Base-by-base conservation (phyloP, 805 yeast species). In the Cyberlindnera suaveolens region DNA sequence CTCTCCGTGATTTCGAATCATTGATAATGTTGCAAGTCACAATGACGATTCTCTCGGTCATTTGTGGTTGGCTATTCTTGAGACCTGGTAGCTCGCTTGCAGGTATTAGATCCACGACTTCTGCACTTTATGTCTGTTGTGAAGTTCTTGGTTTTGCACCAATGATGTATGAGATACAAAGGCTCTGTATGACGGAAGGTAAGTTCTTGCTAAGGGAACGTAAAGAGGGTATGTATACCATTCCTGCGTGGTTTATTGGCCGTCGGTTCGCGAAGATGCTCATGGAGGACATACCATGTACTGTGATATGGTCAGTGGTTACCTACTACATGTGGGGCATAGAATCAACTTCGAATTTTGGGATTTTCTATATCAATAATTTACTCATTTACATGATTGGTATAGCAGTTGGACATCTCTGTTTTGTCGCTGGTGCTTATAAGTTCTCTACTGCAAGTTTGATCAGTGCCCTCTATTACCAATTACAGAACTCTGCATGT, bases 261-360 rank as follows among this genome's bases (percentile, higher is more conserved):
- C 42, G 95, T 52, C 69, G 88, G 50, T 47, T 85, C 5, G 78
- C 85, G 4, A 81, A 84, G 50, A 59, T 85, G 18, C 32, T 83
- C 3, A 61, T 82, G 2, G 96, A 87, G 58, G 95, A 87, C 58
- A 48, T 85, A 6, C 72, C 82, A 31, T 70, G 82, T 38, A 74
- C 85, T 0, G 49, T 84, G 3, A 57, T 79, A 0, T 85, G 75
- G 60, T 70, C 86, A 1, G 51, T 72, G 0, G 74, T 83, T 16
- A 74, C 87, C 0, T 88, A 80, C 56, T 87, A 81, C 63, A 81
- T 87, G 91, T 75, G 77, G 66, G 95, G 95, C 0, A 65, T 87
- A 34, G 61, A 85, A 30, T 61, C 69, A 0, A 70, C 70, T 38
- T 49, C 53, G 17, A 64, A 66, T 7, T 87, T 82, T 55, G 83